Base-by-base conservation (phyloP, 2,329 filamentous ascomycete species). In the Sporothrix inflata region DNA sequence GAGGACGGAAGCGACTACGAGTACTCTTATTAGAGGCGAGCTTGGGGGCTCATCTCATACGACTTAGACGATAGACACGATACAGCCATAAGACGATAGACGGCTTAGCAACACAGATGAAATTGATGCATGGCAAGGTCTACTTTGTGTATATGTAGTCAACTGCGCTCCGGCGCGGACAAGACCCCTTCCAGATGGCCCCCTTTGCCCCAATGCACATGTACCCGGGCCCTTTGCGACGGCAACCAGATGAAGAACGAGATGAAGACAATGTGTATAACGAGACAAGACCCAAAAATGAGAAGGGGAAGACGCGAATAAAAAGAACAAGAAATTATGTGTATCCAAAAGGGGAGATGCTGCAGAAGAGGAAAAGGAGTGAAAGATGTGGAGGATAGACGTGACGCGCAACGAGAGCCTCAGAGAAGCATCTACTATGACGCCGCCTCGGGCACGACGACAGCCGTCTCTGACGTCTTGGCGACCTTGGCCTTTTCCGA, bases 401-500 rank as follows among this genome's bases (percentile, higher is more conserved):
- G 12, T 14, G 40, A 11, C 40, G 38, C 5, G 38, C 9, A 2
- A 45, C 60, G 7, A 9, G 12, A 34, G 1, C 16, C 6, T 8
- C 42, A 11, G n/a, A 7, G n/a, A 21, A 45, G n/a, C 38, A 12
- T 12, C 16, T 30, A 14, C 60, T 66, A 71, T 55, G 60, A 71
- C 42, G 65, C 69, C 3, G 57, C 63, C n/a, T 53, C 34, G 1
- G 65, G 21, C 19, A 9, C 21, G 9, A 60, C 72, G 8, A 19
- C 63, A 3, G 70, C 34, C 24, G 53, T 19, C 30, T 60, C 72
- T 5, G 53, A 12, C 40, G 60, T 30, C 57, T 55, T 66, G 19
- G 67, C 21, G 5, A 34, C 69, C 16, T 53, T 42, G 3, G 38
- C 21, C 71, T 75, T 75, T 40, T 75, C 74, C 12, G 74, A 70